phyloP scores from a whole-genome alignment of 1,139 yeast species.

The Arxiozyma bovina region DNA sequence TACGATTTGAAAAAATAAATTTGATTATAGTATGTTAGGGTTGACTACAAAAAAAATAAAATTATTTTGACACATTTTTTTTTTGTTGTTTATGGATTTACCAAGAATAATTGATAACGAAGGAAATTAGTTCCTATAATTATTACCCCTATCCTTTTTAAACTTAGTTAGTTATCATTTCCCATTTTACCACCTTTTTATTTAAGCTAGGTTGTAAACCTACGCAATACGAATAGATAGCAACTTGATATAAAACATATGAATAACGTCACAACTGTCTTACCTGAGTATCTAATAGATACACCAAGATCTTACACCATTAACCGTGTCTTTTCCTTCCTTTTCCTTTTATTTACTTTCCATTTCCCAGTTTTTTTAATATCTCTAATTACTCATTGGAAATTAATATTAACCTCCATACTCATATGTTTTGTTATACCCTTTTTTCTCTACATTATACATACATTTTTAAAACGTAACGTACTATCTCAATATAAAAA shows the following conservation, averaged over 20 bases:
- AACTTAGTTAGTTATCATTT: background rate
- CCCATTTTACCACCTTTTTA: background rate
- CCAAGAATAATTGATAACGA: background rate
- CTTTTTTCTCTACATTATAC: constrained; percentile 6
- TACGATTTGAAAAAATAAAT: no score
- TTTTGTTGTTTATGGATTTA: background rate
- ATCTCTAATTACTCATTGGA: background rate
- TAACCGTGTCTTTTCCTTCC: background rate
- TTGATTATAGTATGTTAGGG: background rate
- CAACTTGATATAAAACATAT: background rate
- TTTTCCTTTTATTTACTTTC: background rate
- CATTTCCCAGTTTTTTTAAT: background rate
- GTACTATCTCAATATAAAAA: constrained; percentile 15
- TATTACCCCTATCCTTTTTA: background rate
- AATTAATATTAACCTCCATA: constrained; percentile 5
- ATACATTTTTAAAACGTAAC: constrained; percentile 9
- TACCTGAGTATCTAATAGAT: background rate
- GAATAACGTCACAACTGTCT: background rate
- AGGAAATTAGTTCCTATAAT: background rate
- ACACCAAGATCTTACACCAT: background rate
- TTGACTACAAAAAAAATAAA: no score
- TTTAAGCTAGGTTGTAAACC: background rate
- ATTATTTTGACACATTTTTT: background rate
- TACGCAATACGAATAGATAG: background rate
- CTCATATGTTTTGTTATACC: background rate